These are phyloP conservation scores for Zopfia rhizophila DNA, from an alignment of 2,329 filamentous ascomycete genomes.

Conservation along the genomic window DNA sequence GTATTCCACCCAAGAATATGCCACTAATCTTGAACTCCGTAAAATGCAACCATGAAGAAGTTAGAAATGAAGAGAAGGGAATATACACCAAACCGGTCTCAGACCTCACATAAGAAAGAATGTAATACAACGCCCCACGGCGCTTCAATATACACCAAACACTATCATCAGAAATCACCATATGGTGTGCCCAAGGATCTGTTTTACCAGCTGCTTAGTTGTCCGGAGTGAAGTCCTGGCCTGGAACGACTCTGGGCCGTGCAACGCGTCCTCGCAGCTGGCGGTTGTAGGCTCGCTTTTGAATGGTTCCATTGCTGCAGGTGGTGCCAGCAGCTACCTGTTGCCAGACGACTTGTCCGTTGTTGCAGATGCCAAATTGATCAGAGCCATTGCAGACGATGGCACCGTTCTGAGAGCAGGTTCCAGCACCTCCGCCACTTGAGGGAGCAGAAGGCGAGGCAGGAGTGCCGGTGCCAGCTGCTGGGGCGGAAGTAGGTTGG, in stretches of 20 bases:
- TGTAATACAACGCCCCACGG: too few species aligned
- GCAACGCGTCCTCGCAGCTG: constrained; percentile 43
- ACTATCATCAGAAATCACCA: too few species aligned
- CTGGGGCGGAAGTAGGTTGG: constrained; percentile 23
- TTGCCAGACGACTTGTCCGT: constrained; percentile 54
- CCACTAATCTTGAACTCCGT: too few species aligned
- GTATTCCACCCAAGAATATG: too few species aligned
- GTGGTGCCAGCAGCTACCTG: constrained; percentile 56
- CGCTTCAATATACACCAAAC: too few species aligned
- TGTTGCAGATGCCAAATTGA: constrained; percentile 57
- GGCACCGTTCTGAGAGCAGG: constrained; percentile 48
- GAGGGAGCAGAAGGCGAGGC: constrained; percentile 10
- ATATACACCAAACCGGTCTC: constrained; percentile 1
- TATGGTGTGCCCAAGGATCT: too few species aligned
- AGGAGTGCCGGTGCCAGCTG: constrained; percentile 23
- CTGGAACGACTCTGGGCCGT: constrained; percentile 27
- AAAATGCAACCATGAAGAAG: too few species aligned
- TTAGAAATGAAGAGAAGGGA: not conserved
- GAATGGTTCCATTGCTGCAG: constrained; percentile 55
- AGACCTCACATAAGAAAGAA: not conserved
- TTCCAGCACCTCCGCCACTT: constrained; percentile 12
- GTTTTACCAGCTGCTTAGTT: too few species aligned
- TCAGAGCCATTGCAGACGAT: constrained; percentile 53
- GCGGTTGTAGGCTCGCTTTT: constrained; percentile 32
- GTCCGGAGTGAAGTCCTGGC: not conserved